Percentiles rank a stretch among this genome's conserved stretches.
Conservation (phyloP, 371 early-diverging fungal genomes). For the Entomophthora muscae region DNA sequence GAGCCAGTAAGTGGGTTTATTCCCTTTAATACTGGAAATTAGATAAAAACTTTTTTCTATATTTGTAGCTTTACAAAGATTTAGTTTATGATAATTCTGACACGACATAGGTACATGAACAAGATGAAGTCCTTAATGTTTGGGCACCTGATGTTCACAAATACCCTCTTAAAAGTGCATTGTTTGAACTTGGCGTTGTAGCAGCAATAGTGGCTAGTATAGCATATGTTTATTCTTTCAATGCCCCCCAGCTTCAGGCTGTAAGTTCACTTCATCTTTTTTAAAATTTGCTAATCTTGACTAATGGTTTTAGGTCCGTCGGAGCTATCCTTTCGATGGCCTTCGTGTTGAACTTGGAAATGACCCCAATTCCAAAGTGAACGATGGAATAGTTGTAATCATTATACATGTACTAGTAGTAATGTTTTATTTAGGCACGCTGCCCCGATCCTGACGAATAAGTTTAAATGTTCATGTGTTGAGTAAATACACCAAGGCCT, state of each 20-base stretch:
- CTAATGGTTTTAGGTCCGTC: neutral
- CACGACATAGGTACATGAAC: neutral
- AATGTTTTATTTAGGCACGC: too few species aligned
- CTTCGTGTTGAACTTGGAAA: conserved; percentile 5
- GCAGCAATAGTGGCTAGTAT: neutral
- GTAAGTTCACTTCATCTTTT: neutral
- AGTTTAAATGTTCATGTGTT: too few species aligned
- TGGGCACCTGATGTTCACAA: conserved; percentile 8
- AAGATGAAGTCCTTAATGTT: conserved; percentile 8
- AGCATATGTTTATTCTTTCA: conserved; percentile 3
- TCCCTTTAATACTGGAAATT: neutral
- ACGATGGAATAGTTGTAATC: neutral
- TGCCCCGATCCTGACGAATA: too few species aligned
- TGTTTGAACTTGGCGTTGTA: conserved; percentile 1
- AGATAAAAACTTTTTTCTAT: too few species aligned
- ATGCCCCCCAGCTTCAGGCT: neutral
- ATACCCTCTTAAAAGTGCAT: neutral
- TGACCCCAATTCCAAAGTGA: conserved; percentile 1
- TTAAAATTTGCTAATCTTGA: too few species aligned
- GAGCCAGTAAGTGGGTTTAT: conserved; percentile 2
- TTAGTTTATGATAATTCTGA: neutral
- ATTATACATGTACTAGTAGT: too few species aligned
- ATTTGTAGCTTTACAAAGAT: neutral
- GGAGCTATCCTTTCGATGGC: conserved; percentile 5
- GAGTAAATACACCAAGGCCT: too few species aligned